Evolutionary conservation across 176 grass and related monocot species (phyloP), one percentile per base, ranked within the genome.

Genomic region (Oryza coarctata): DNA sequence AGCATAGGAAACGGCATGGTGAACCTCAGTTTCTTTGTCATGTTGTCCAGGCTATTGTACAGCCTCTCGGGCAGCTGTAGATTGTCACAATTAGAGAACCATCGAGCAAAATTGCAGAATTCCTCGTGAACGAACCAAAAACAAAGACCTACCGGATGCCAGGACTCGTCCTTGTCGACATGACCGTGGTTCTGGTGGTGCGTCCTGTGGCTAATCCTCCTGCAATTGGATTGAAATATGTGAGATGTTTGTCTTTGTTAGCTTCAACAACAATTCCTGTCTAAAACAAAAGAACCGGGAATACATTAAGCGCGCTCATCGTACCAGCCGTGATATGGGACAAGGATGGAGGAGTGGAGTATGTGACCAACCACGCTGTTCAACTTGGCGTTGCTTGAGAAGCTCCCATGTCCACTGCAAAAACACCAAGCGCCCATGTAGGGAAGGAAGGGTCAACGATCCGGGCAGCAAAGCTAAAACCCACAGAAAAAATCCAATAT

Each of bases 101-200:
- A 62, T 87, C 26, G 80, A 43, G 3, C 31, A 13, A 12, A 39
- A 63, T 74, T 47, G 38, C 25, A 67, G 27, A 82, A 78, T 61
- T 64, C 22, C 10, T 35, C 29, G 83, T 68, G 49, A 27, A 64
- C 29, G 33, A 61, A 62, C 12, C 11, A 71, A 57, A 66, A 15
- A 40, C 26, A 47, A 65, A 72, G 71, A 91, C 55, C 63, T 86
- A 97, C 94, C 68, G 94, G 94, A 70, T 97, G 92, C 94, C 94
- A 97, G 28, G 94, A 97, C 55, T 97, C 94, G 15, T 97, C 94
- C 10, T 97, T 97, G 81, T 97, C 94, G 36, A 97, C 90, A 64
- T 97, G 94, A n/a, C 94, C 94, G 25, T 97, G 94, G 81, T 97
- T 89, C 80, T 97, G 94, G 68, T 97, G 94, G 60, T 97, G 94